phyloP scores from a whole-genome alignment of 306 rosid species.

The Vigna trinervia region DNA sequence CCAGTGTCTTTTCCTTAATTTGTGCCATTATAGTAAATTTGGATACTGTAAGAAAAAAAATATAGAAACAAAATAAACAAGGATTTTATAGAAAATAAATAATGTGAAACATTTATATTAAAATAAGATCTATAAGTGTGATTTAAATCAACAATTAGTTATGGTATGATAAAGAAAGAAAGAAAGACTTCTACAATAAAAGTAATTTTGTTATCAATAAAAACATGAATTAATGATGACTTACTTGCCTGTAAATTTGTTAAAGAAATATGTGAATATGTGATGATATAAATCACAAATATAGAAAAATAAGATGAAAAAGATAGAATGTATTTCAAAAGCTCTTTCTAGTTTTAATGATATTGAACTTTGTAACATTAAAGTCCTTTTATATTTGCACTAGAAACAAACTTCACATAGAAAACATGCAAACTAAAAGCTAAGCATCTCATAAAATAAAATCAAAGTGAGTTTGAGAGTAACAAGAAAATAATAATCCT shows the following conservation, averaged over 20 bases:
- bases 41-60: not conserved
- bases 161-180: not conserved
- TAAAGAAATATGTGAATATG: not conserved
- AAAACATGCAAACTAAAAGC: not conserved
- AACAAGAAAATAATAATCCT: not conserved
- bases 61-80: not conserved
- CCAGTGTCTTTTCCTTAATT: constrained; percentile 57
- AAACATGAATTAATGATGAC: no score
- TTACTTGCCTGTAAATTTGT: not conserved
- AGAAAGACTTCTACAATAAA: no score
- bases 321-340: not conserved
- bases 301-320: not conserved
- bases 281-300: not conserved
- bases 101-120: no score
- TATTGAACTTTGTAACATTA: not conserved
- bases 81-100: not conserved
- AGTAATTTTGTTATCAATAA: not conserved
- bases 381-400: not conserved
- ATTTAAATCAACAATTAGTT: not conserved
- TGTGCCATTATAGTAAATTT: not conserved
- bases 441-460: not conserved
- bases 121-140: no score
- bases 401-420: not conserved
- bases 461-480: not conserved
- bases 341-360: not conserved